phyloP scores from a whole-genome alignment of 106 monocot genomes.

The Gastrodia elata region DNA sequence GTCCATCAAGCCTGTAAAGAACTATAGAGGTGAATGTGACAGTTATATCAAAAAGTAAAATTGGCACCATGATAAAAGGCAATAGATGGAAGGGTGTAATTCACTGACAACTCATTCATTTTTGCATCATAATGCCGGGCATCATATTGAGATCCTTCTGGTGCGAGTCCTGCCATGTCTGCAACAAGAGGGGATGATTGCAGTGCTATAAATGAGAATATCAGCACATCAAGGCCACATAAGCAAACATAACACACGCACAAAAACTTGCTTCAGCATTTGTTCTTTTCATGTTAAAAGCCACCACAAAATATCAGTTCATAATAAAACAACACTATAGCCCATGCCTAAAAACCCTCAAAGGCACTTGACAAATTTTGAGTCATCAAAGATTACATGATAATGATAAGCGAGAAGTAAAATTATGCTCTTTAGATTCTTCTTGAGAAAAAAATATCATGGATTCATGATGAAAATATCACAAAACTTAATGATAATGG shows the following conservation, averaged over 20 bases:
- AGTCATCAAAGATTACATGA: too few relatives aligned
- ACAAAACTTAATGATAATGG: too few relatives aligned
- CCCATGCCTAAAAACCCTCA: too few relatives aligned
- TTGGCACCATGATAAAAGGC: background rate
- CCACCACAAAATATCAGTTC: too few relatives aligned
- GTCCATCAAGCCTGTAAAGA: slow-evolving; percentile 10
- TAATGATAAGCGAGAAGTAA: too few relatives aligned
- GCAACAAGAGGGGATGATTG: background rate
- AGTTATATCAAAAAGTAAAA: background rate
- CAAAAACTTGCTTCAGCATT: too few relatives aligned
- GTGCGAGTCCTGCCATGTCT: slow-evolving; percentile 45
- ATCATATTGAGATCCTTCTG: slow-evolving; percentile 58
- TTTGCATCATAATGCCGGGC: slow-evolving; percentile 43
- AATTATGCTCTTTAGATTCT: too few relatives aligned
- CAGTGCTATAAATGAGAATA: background rate
- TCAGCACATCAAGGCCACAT: background rate
- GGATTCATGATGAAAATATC: too few relatives aligned
- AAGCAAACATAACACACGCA: background rate
- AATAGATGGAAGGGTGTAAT: background rate
- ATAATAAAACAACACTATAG: too few relatives aligned
- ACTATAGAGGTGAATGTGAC: background rate
- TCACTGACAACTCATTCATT: slow-evolving; percentile 38
- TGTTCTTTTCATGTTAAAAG: too few relatives aligned
- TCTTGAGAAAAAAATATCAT: too few relatives aligned
- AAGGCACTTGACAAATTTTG: too few relatives aligned